These are phyloP conservation scores for Erigeron canadensis DNA, from an alignment of 129 eudicot genomes.

Conservation along the genomic window DNA sequence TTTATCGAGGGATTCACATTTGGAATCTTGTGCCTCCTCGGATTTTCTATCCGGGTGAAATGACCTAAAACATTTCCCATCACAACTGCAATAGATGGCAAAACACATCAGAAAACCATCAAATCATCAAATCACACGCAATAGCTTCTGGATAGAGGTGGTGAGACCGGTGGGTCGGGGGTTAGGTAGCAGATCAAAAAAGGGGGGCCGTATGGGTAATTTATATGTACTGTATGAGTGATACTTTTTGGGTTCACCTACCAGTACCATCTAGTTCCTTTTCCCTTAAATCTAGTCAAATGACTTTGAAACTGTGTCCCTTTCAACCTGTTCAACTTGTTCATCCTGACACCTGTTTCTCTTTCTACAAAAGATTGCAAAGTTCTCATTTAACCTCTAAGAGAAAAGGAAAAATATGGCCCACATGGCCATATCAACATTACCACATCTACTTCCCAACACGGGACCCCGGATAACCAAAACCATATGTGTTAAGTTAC, in stretches of 20 bases:
- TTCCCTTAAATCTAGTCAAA: neutral
- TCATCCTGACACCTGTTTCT: neutral
- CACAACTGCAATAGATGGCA: slow-evolving; percentile 48
- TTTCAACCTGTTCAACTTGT: neutral
- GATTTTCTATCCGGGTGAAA: slow-evolving; percentile 55
- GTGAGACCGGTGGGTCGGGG: neutral
- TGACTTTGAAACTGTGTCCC: neutral
- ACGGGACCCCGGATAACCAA: neutral
- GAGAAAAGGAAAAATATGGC: neutral
- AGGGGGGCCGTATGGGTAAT: neutral
- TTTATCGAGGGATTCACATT: slow-evolving; percentile 53
- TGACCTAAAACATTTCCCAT: slow-evolving; percentile 80
- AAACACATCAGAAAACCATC: slow-evolving; percentile 16
- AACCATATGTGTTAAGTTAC: neutral
- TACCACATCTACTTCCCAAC: neutral
- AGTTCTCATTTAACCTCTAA: neutral
- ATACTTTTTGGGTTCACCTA: neutral
- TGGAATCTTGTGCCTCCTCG: slow-evolving; percentile 46
- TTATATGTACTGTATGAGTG: neutral
- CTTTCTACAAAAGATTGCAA: neutral
- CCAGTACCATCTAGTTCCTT: neutral
- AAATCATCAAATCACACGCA: slow-evolving; percentile 1
- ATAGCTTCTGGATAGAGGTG: slow-evolving; percentile 6
- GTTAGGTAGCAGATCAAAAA: neutral
- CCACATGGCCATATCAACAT: neutral